These are phyloP conservation scores for Podospora comata DNA, from an alignment of 495 filamentous ascomycete genomes.

Conservation along the genomic window DNA sequence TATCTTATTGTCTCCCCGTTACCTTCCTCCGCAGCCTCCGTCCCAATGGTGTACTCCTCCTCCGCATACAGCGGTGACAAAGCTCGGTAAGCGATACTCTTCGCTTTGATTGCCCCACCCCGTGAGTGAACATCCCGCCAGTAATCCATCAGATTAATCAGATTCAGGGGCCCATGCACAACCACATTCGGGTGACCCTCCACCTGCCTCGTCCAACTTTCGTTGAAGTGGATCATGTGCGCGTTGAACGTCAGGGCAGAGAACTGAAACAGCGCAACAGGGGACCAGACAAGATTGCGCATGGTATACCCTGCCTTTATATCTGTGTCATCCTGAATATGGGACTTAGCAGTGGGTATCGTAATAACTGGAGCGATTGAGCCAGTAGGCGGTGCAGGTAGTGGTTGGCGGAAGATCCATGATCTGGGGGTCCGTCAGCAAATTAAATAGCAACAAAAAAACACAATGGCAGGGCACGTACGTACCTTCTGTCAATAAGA, in stretches of 20 bases:
- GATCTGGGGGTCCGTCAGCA: conserved; percentile 37
- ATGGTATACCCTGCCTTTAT: conserved; percentile 10
- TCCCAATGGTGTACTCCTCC: conserved; percentile 10
- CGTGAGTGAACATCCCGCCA: conserved; percentile 53
- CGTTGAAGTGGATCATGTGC: conserved; percentile 70
- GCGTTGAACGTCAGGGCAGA: conserved; percentile 70
- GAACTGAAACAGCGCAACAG: conserved; percentile 64
- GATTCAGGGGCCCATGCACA: conserved; percentile 62
- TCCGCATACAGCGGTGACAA: not conserved
- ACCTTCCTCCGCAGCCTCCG: not conserved
- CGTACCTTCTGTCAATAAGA: conserved; percentile 53
- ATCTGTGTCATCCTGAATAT: conserved; percentile 15
- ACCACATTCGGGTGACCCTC: conserved; percentile 60
- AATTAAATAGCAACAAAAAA: not conserved
- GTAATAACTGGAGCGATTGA: conserved; percentile 9
- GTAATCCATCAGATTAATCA: conserved; percentile 61
- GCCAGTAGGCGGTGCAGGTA: conserved; percentile 4
- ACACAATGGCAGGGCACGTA: not conserved
- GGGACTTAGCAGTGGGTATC: conserved; percentile 16
- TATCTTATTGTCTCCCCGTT: not conserved
- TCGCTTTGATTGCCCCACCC: not conserved
- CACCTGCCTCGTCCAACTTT: conserved; percentile 54
- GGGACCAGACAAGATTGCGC: conserved; percentile 49
- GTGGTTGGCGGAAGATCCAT: conserved; percentile 53
- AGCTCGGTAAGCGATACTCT: conserved; percentile 51